Evolutionary conservation across 2,329 filamentous ascomycete genomes (phyloP).

Genomic region (Ilyonectria mors-panacis): DNA sequence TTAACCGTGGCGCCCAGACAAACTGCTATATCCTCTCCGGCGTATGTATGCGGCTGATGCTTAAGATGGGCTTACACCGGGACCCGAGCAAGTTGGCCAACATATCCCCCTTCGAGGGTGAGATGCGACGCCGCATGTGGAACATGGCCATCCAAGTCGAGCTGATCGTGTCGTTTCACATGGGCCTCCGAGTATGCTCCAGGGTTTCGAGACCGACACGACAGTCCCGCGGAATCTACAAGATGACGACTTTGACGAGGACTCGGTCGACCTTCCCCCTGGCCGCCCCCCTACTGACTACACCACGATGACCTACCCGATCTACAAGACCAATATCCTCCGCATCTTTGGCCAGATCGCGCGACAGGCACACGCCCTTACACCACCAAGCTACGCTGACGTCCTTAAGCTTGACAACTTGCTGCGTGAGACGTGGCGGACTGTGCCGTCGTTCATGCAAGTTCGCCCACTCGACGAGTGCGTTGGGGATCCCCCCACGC

Average conservation of each 20-base stretch:
- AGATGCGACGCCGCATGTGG: slow-evolving; percentile 70
- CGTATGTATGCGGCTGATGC: slow-evolving; percentile 66
- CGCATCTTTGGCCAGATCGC: slow-evolving; percentile 66
- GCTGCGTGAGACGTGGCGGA: slow-evolving; percentile 62
- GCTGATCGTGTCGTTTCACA: slow-evolving; percentile 75
- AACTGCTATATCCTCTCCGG: slow-evolving; percentile 68
- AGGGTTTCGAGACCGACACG: slow-evolving; percentile 75
- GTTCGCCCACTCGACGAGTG: slow-evolving; percentile 64
- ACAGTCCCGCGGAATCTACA: slow-evolving; percentile 72
- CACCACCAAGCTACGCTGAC: slow-evolving; percentile 63
- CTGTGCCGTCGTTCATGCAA: slow-evolving; percentile 64
- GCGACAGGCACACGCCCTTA: slow-evolving; percentile 64
- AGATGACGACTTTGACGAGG: slow-evolving; percentile 75
- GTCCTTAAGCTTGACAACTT: slow-evolving; percentile 63
- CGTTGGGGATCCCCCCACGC: slow-evolving; percentile 62
- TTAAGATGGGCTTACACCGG: slow-evolving; percentile 72
- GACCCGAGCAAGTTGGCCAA: slow-evolving; percentile 67
- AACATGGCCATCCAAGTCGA: slow-evolving; percentile 72
- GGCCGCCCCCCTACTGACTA: slow-evolving; percentile 71
- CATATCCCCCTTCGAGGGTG: slow-evolving; percentile 66
- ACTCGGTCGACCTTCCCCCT: slow-evolving; percentile 68
- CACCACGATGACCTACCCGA: slow-evolving; percentile 70
- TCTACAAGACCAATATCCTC: slow-evolving; percentile 65
- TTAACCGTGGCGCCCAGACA: slow-evolving; percentile 66
- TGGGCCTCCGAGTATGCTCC: slow-evolving; percentile 77